Percentiles rank a stretch among this genome's conserved stretches.
phyloP scores from a whole-genome alignment of 2,329 filamentous ascomycete genomes.

The Dothistroma septosporum region DNA sequence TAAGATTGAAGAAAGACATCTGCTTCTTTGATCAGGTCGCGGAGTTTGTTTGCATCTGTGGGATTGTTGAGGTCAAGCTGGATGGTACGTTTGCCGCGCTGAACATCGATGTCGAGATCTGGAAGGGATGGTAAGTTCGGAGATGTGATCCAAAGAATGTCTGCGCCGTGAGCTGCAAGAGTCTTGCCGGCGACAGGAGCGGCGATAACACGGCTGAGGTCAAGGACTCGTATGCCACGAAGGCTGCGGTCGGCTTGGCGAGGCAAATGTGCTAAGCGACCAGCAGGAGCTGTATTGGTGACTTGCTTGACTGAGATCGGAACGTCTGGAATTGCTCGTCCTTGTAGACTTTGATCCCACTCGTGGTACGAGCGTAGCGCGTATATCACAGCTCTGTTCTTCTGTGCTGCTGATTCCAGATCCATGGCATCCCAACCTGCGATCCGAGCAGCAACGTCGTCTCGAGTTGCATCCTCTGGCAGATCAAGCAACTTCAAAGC shows the following conservation, averaged over 20 bases:
- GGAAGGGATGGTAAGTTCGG: conserved; percentile 28
- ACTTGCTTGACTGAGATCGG: conserved; percentile 47
- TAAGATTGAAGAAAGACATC: conserved; percentile 48
- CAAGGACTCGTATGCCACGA: conserved; percentile 36
- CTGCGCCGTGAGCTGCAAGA: conserved; percentile 31
- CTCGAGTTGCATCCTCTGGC: conserved; percentile 31
- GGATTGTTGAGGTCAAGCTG: conserved; percentile 35
- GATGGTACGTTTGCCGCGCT: conserved; percentile 28
- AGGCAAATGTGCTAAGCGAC: conserved; percentile 29
- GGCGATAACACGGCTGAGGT: conserved; percentile 30
- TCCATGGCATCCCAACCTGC: conserved; percentile 44
- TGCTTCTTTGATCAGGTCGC: conserved; percentile 33
- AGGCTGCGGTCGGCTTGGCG: conserved; percentile 26
- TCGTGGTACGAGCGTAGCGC: conserved; percentile 49
- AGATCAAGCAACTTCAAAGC: conserved; percentile 45
- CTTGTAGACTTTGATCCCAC: conserved; percentile 52
- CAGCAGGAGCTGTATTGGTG: conserved; percentile 10
- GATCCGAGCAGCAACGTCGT: conserved; percentile 40
- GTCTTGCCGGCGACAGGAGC: conserved; percentile 29
- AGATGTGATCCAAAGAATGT: conserved; percentile 31
- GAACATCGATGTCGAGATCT: conserved; percentile 27
- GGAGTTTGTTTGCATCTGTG: conserved; percentile 27
- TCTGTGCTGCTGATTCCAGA: conserved; percentile 46
- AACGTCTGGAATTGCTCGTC: conserved; percentile 41
- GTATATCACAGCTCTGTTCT: conserved; percentile 44